Percentiles rank a stretch among this genome's conserved stretches.
These are phyloP conservation scores for Drosera capensis DNA, from an alignment of 148 eudicot species.

Conservation along the genomic window DNA sequence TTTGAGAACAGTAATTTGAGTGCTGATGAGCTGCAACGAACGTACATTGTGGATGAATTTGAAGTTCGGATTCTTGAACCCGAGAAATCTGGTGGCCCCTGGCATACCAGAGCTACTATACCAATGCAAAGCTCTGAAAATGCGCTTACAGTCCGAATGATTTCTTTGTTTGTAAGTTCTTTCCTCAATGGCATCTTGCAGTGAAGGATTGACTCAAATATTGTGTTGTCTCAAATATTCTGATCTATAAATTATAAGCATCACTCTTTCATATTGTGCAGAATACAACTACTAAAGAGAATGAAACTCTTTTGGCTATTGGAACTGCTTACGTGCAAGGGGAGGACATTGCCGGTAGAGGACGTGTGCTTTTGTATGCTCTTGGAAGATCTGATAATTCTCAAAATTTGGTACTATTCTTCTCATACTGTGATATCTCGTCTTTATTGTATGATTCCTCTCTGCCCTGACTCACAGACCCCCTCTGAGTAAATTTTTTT, in stretches of 20 bases:
- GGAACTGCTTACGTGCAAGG: constrained; percentile 99
- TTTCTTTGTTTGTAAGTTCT: constrained; percentile 67
- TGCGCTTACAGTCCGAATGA: constrained; percentile 87
- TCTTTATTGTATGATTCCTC: no score
- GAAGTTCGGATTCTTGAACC: constrained; percentile 90
- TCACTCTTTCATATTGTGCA: constrained; percentile 17
- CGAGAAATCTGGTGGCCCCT: constrained; percentile 76
- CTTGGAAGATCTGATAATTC: constrained; percentile 59
- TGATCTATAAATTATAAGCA: no score
- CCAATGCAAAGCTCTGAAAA: constrained; percentile 95
- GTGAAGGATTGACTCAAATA: no score
- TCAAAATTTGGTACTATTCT: constrained; percentile 34
- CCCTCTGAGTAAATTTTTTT: background rate
- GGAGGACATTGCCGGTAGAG: constrained; percentile 98
- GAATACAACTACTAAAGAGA: constrained; percentile 72
- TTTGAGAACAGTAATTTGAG: constrained; percentile 59
- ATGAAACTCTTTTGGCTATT: constrained; percentile 84
- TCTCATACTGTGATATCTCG: background rate
- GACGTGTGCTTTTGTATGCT: constrained; percentile 82
- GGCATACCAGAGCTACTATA: constrained; percentile 88
- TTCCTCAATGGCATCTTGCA: no score
- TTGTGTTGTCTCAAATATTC: background rate
- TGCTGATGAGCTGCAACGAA: constrained; percentile 48
- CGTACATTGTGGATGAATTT: constrained; percentile 76
- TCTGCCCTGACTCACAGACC: background rate